Percentiles rank a stretch among this genome's conserved stretches.
These are phyloP conservation scores for Sugiyamaella lignohabitans DNA, from an alignment of 805 yeast species.

Conservation along the genomic window DNA sequence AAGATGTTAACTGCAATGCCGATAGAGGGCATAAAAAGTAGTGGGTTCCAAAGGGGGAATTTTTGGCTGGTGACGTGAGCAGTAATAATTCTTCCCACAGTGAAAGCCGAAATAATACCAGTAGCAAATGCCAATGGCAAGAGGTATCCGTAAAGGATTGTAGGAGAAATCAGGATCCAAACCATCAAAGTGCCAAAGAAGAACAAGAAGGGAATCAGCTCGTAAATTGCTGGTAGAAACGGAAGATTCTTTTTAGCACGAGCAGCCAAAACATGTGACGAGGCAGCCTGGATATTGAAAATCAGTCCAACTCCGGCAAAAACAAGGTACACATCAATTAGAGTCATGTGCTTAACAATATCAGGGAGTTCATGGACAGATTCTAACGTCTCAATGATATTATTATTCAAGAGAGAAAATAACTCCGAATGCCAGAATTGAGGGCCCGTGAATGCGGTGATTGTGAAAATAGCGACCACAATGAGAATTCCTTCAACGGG, in stretches of 20 bases:
- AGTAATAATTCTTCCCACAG: slow-evolving; percentile 85
- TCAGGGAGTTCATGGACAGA: slow-evolving; percentile 6
- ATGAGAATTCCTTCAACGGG: slow-evolving; percentile 91
- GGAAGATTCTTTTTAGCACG: slow-evolving; percentile 28
- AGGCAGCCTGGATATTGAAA: slow-evolving; percentile 63
- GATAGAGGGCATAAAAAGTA: slow-evolving; percentile 51
- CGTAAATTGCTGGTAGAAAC: slow-evolving; percentile 37
- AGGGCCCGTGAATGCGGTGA: slow-evolving; percentile 68
- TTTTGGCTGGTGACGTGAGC: slow-evolving; percentile 76
- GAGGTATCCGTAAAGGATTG: slow-evolving; percentile 30
- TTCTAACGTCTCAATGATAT: slow-evolving; percentile 1
- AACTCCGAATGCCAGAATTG: slow-evolving; percentile 52
- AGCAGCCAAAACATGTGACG: slow-evolving; percentile 53
- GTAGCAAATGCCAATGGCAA: slow-evolving; percentile 60
- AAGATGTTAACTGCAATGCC: slow-evolving; percentile 27
- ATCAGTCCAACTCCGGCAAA: slow-evolving; percentile 53
- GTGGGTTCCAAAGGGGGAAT: slow-evolving; percentile 62
- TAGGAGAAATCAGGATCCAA: slow-evolving; percentile 44
- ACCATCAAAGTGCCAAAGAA: slow-evolving; percentile 47
- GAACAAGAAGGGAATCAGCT: slow-evolving; percentile 60
- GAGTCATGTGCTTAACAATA: slow-evolving; percentile 11
- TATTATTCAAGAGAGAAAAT: slow-evolving; percentile 26
- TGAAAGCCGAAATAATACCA: slow-evolving; percentile 71
- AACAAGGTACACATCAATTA: slow-evolving; percentile 40
- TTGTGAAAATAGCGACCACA: slow-evolving; percentile 46